Conservation (phyloP, 768 basidiomycete species). For the Mycena latifolia region DNA sequence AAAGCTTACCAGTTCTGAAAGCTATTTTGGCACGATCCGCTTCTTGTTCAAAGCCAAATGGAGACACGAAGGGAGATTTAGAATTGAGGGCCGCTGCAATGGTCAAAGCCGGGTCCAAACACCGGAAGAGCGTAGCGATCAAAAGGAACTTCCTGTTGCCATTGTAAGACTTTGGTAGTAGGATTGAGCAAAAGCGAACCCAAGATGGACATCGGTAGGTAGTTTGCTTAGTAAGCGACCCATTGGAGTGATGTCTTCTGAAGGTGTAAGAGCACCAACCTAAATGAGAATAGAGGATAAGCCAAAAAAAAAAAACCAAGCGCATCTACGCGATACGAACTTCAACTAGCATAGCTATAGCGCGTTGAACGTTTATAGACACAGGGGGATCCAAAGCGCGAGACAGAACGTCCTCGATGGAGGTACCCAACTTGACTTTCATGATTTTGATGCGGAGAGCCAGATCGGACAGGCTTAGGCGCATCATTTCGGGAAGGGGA, state of each 20-base stretch:
- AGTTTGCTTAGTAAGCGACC: constrained; percentile 91
- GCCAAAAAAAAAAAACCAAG: constrained; percentile 19
- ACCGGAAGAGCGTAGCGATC: constrained; percentile 85
- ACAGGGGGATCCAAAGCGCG: constrained; percentile 92
- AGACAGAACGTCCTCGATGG: constrained; percentile 92
- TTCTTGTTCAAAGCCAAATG: constrained; percentile 88
- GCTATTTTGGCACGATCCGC: constrained; percentile 86
- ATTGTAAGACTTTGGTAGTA: constrained; percentile 5
- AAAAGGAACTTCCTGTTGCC: constrained; percentile 82
- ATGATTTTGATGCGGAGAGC: constrained; percentile 94
- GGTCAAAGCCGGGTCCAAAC: constrained; percentile 96
- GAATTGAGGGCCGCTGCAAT: constrained; percentile 94
- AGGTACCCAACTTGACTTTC: constrained; percentile 85
- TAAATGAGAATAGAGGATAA: constrained; percentile 45
- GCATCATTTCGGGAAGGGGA: constrained; percentile 95
- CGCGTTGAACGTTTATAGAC: constrained; percentile 88
- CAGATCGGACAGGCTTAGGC: constrained; percentile 92
- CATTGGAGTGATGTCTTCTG: constrained; percentile 95
- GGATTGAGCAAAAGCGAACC: constrained; percentile 1
- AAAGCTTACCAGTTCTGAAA: constrained; percentile 77
- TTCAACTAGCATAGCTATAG: constrained; percentile 92
- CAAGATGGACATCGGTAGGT: constrained; percentile 91
- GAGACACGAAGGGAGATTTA: constrained; percentile 93
- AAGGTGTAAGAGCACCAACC: constrained; percentile 87
- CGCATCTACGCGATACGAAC: constrained; percentile 49